A percentile compares a stretch with the other conserved stretches of the same genome.
phyloP scores from a whole-genome alignment of 139 green algal species.

The Tetraselmis striata region DNA sequence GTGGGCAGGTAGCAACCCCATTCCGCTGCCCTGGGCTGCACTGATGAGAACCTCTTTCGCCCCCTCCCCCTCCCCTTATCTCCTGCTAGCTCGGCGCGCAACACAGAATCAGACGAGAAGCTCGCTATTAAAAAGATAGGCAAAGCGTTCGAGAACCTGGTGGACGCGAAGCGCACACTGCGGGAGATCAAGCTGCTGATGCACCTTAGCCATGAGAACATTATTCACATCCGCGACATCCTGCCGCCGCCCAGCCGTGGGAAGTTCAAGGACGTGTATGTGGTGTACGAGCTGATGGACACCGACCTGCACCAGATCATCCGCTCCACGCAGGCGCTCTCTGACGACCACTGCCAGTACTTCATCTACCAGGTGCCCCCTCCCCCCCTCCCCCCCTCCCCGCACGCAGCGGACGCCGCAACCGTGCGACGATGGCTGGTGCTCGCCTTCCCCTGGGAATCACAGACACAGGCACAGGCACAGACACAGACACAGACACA shows the following conservation, averaged over 20 bases:
- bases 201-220: slow-evolving; percentile 76
- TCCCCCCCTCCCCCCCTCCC: neutral
- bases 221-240: slow-evolving; percentile 72
- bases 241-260: slow-evolving; percentile 27
- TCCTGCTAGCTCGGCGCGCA: slow-evolving; percentile 33
- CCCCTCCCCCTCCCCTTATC: too few relatives aligned
- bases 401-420: neutral
- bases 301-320: slow-evolving; percentile 65
- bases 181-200: slow-evolving; percentile 55
- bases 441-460: too few relatives aligned
- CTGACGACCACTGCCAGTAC: slow-evolving; percentile 54
- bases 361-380: slow-evolving; percentile 31
- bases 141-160: slow-evolving; percentile 49
- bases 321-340: slow-evolving; percentile 34
- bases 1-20: too few relatives aligned
- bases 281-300: slow-evolving; percentile 64
- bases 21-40: too few relatives aligned
- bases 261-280: slow-evolving; percentile 49
- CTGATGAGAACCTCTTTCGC: too few relatives aligned
- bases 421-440: too few relatives aligned
- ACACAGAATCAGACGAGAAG: slow-evolving; percentile 37
- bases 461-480: too few relatives aligned
- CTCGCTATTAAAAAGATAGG: slow-evolving; percentile 59
- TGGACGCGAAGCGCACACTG: slow-evolving; percentile 52
- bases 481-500: neutral